phyloP scores from a whole-genome alignment of 2,329 filamentous ascomycete species.

The Helicocarpus griseus region DNA sequence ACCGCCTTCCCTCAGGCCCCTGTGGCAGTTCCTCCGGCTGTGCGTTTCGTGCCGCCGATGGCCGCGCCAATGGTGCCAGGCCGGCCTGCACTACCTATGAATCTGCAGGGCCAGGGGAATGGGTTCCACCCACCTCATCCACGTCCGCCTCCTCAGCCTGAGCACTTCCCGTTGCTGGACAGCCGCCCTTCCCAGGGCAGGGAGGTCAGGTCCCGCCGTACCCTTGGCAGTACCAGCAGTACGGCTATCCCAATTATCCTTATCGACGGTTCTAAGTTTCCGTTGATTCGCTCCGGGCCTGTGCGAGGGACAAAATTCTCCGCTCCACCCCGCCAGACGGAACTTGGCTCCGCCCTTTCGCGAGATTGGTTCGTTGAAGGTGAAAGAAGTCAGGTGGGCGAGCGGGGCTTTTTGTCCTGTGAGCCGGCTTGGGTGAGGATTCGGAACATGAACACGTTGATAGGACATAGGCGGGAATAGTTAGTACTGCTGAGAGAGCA shows the following conservation, averaged over 20 bases:
- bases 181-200: neutral
- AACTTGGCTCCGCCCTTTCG: neutral
- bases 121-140: slow-evolving; percentile 5
- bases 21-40: neutral
- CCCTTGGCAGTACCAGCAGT: slow-evolving; percentile 3
- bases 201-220: slow-evolving; percentile 1
- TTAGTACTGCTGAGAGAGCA: neutral
- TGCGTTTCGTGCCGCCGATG: neutral
- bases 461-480: neutral
- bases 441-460: neutral
- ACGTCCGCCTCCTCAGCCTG: neutral
- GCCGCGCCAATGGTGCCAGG: neutral
- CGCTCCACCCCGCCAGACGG: neutral
- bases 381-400: neutral
- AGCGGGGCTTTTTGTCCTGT: neutral
- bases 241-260: slow-evolving; percentile 1
- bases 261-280: slow-evolving; percentile 2
- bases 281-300: neutral
- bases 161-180: neutral
- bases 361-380: slow-evolving; percentile 1
- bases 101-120: neutral
- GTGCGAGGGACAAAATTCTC: neutral
- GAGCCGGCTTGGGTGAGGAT: neutral
- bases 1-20: neutral
- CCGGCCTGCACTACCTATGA: neutral